phyloP scores from a whole-genome alignment of 805 yeast species.

The Cyberlindnera lachancei region DNA sequence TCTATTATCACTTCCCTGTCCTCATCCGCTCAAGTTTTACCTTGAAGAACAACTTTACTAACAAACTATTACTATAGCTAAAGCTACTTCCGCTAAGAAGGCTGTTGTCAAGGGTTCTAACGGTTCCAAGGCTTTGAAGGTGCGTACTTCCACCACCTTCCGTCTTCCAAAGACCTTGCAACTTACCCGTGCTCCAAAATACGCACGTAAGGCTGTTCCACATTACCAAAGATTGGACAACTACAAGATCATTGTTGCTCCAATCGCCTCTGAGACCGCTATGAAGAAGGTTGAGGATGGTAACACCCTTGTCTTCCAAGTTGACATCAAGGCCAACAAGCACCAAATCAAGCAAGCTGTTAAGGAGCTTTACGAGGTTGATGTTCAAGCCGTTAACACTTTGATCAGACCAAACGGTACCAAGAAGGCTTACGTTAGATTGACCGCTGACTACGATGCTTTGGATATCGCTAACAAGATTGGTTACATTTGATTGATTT shows the following conservation, averaged over 20 bases:
- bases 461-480: slow-evolving; percentile 99
- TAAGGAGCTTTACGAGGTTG: slow-evolving; percentile 97
- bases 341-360: slow-evolving; percentile 97
- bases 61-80: slow-evolving; percentile 35
- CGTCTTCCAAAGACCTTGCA: slow-evolving; percentile 95
- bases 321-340: slow-evolving; percentile 95
- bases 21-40: too few species aligned
- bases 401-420: slow-evolving; percentile 98
- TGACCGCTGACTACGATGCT: slow-evolving; percentile 99
- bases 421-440: slow-evolving; percentile 99
- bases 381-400: slow-evolving; percentile 90
- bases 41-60: too few species aligned
- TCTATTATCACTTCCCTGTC: too few species aligned
- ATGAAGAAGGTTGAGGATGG: slow-evolving; percentile 99
- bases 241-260: slow-evolving; percentile 87
- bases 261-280: slow-evolving; percentile 97
- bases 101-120: slow-evolving; percentile 97
- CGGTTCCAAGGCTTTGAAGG: slow-evolving; percentile 84
- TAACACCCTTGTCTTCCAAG: slow-evolving; percentile 98
- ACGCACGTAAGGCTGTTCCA: slow-evolving; percentile 92
- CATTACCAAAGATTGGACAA: slow-evolving; percentile 96
- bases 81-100: slow-evolving; percentile 98
- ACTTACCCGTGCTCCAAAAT: slow-evolving; percentile 90
- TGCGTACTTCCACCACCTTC: slow-evolving; percentile 93
- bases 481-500: slow-evolving; percentile 85